Percentiles rank a stretch among this genome's conserved stretches.
Evolutionary conservation across 441 rosid genomes (phyloP).

Genomic region (Macaranga tanarius): DNA sequence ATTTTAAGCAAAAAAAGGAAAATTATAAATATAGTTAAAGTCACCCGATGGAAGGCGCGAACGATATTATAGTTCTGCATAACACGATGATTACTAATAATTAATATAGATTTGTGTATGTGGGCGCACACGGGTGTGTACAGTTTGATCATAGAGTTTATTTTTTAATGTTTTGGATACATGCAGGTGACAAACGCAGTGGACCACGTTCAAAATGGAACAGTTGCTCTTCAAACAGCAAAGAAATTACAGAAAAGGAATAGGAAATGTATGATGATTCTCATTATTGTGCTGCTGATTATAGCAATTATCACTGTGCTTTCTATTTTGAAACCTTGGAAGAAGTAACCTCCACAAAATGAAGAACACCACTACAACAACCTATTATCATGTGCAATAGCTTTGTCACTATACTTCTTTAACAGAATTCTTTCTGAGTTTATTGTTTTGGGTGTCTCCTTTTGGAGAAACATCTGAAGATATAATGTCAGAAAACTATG

Average conservation of each 20-base stretch:
- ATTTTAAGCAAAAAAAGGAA: no score
- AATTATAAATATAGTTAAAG: no score
- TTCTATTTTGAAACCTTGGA: conserved; percentile 58
- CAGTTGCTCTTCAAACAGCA: conserved; percentile 51
- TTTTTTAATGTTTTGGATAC: not conserved
- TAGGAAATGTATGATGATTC: conserved; percentile 70
- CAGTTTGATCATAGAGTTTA: no score
- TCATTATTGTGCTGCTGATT: conserved; percentile 49
- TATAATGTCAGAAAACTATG: not conserved
- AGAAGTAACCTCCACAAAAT: conserved; percentile 24
- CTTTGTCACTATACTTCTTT: not conserved
- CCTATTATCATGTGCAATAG: not conserved
- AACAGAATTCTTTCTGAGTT: not conserved
- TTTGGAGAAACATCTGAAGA: not conserved
- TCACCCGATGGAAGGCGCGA: no score
- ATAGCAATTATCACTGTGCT: conserved; percentile 57
- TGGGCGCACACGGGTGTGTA: no score
- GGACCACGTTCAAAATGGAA: conserved; percentile 54
- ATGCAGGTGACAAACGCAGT: conserved; percentile 55
- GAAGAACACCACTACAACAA: not conserved
- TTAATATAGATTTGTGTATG: no score
- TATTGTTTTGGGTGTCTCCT: not conserved
- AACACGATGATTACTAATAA: no score
- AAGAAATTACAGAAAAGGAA: conserved; percentile 54
- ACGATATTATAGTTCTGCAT: no score